A percentile compares a stretch with the other conserved stretches of the same genome.
Conservation (phyloP, 768 basidiomycete genomes). For the Artomyces pyxidatus region DNA sequence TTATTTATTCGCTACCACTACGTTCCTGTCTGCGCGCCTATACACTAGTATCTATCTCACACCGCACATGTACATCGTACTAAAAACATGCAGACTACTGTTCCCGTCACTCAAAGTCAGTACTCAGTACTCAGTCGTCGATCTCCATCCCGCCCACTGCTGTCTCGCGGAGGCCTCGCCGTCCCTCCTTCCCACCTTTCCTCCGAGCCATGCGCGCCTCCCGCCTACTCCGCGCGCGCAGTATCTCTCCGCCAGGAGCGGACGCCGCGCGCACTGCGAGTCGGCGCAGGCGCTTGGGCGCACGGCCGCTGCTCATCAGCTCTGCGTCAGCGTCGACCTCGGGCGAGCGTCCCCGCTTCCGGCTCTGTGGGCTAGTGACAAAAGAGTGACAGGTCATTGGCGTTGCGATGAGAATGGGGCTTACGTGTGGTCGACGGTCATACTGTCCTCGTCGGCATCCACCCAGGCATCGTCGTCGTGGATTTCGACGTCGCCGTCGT, state of each 20-base stretch:
- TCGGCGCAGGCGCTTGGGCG: conserved; percentile 6
- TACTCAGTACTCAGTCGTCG: too few species aligned
- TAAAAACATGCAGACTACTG: too few species aligned
- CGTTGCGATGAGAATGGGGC: neutral
- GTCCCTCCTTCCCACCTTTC: conserved; percentile 5
- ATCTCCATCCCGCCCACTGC: conserved; percentile 6
- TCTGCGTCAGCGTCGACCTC: neutral
- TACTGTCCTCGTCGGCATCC: neutral
- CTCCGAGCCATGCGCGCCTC: conserved; percentile 1
- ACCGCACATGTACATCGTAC: too few species aligned
- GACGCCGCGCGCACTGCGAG: conserved; percentile 6
- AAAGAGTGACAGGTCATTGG: neutral
- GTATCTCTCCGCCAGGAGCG: neutral
- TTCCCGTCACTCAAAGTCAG: too few species aligned
- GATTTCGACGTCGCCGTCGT: neutral
- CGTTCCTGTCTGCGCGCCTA: too few species aligned
- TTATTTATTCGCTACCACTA: too few species aligned
- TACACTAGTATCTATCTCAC: too few species aligned
- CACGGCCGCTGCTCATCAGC: neutral
- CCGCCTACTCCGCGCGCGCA: neutral
- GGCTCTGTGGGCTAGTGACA: neutral
- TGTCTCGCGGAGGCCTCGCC: neutral
- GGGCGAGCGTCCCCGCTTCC: conserved; percentile 10
- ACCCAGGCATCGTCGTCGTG: conserved; percentile 5
- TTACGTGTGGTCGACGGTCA: conserved; percentile 1